These are phyloP conservation scores for Monosporascus sp. DNA, from an alignment of 2,329 filamentous ascomycete species.

Conservation along the genomic window DNA sequence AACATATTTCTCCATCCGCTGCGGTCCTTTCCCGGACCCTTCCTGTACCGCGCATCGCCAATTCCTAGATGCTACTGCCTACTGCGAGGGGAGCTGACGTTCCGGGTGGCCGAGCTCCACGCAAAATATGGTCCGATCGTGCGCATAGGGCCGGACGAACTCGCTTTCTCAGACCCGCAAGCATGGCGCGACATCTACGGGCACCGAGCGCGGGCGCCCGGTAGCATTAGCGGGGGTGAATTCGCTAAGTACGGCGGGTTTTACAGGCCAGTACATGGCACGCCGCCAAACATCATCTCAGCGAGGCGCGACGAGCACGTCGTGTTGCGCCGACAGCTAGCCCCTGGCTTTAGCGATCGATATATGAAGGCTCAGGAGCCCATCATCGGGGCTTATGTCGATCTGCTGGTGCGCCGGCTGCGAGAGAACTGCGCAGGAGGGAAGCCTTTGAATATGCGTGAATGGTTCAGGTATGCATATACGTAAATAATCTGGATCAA, in stretches of 20 bases:
- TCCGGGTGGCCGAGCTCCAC: conserved; percentile 17
- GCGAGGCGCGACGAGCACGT: too few relatives aligned
- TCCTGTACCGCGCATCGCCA: conserved; percentile 18
- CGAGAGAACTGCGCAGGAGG: too few relatives aligned
- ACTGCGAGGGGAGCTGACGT: conserved; percentile 10
- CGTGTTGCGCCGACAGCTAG: conserved; percentile 9
- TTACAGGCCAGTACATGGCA: background rate
- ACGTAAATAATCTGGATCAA: too few relatives aligned
- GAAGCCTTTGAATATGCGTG: too few relatives aligned
- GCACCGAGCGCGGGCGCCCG: conserved; percentile 2
- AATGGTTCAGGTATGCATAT: background rate
- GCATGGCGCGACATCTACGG: conserved; percentile 36
- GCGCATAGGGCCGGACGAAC: conserved; percentile 35
- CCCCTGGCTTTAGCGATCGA: conserved; percentile 29
- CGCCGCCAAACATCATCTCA: too few relatives aligned
- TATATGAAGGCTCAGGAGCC: conserved; percentile 33
- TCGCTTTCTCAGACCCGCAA: conserved; percentile 30
- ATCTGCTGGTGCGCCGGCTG: conserved; percentile 21
- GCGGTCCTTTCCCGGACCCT: conserved; percentile 20
- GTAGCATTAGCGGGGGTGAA: background rate
- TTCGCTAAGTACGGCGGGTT: background rate
- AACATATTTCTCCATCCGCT: conserved; percentile 26
- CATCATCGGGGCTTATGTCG: conserved; percentile 28
- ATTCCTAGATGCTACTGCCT: conserved; percentile 17
- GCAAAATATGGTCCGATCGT: conserved; percentile 36